Conservation (phyloP, 139 green algal genomes). For the Raphidocelis subcapitata region DNA sequence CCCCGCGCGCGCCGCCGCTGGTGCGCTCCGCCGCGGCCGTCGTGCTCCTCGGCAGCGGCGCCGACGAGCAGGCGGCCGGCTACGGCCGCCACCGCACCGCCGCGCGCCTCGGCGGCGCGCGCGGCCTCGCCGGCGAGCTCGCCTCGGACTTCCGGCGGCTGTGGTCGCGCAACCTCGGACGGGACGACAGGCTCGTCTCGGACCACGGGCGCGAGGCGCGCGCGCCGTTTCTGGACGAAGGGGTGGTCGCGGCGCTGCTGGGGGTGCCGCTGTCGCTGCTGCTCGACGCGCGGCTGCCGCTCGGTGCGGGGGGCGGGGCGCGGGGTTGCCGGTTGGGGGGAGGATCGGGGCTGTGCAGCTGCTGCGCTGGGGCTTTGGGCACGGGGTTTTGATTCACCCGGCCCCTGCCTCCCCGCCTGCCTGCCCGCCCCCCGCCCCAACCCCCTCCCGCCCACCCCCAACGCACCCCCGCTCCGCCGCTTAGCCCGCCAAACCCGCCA, state of each 20-base stretch:
- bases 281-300: slow-evolving; percentile 42
- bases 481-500: not conserved
- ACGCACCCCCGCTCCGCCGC: no score
- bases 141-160: slow-evolving; percentile 80
- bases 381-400: not conserved
- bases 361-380: not conserved
- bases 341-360: not conserved
- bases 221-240: slow-evolving; percentile 93
- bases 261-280: slow-evolving; percentile 46
- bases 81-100: slow-evolving; percentile 91
- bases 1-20: not conserved
- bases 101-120: slow-evolving; percentile 46
- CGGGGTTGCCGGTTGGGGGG: not conserved
- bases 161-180: slow-evolving; percentile 90
- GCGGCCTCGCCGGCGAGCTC: slow-evolving; percentile 65
- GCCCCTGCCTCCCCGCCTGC: no score
- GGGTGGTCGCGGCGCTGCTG: slow-evolving; percentile 63
- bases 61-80: slow-evolving; percentile 91
- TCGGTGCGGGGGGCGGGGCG: slow-evolving; percentile 8
- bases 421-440: no score
- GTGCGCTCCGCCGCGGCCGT: slow-evolving; percentile 66
- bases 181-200: slow-evolving; percentile 88
- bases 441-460: no score
- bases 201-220: slow-evolving; percentile 81
- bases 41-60: slow-evolving; percentile 89